These are phyloP conservation scores for Sugiyamaella chiloensis DNA, from an alignment of 805 yeast genomes.

Conservation along the genomic window DNA sequence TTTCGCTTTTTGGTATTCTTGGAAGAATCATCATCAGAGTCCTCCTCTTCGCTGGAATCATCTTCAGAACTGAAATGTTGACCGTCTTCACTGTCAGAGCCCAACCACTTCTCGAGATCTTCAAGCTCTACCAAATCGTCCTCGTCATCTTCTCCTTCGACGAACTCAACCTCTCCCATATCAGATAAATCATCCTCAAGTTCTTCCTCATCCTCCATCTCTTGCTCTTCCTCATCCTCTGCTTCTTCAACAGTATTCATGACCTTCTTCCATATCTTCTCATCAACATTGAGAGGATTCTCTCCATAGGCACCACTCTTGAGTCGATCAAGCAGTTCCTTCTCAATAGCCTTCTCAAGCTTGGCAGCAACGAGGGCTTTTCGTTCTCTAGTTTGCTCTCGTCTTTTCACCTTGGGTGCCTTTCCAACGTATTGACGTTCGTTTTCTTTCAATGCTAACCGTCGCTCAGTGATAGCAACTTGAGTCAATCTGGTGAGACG, in stretches of 20 bases:
- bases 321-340: constrained; percentile 88
- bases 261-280: constrained; percentile 91
- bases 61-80: constrained; percentile 28
- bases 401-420: constrained; percentile 89
- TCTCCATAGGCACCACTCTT: constrained; percentile 99
- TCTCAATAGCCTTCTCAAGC: constrained; percentile 94
- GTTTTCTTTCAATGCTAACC: constrained; percentile 84
- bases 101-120: constrained; percentile 82
- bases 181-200: constrained; percentile 51
- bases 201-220: constrained; percentile 45
- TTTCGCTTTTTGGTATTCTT: constrained; percentile 36
- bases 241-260: constrained; percentile 73
- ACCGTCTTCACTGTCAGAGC: constrained; percentile 36
- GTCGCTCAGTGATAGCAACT: constrained; percentile 91
- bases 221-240: constrained; percentile 53
- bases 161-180: constrained; percentile 81
- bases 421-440: constrained; percentile 93
- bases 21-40: constrained; percentile 37
- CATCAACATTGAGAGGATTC: constrained; percentile 94
- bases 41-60: constrained; percentile 37
- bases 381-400: constrained; percentile 92
- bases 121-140: constrained; percentile 84
- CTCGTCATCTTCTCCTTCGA: constrained; percentile 86
- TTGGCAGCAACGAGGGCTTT: constrained; percentile 96
- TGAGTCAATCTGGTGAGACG: constrained; percentile 92